Conservation (phyloP, 2,329 filamentous ascomycete genomes). For the Fusarium brachygibbosum region DNA sequence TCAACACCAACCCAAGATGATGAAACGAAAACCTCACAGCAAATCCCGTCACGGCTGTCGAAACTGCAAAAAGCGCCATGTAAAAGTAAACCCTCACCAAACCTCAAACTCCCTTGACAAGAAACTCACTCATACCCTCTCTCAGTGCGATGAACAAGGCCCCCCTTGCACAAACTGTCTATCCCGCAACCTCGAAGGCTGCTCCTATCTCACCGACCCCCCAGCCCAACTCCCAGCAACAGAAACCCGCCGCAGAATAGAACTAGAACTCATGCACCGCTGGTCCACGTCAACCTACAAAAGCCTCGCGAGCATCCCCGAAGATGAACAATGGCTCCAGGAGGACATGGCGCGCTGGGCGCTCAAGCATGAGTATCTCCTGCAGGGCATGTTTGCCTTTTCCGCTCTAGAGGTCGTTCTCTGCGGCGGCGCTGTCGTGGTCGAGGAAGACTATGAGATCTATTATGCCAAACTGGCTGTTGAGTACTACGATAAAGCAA, state of each 20-base stretch:
- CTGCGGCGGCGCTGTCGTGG: constrained; percentile 32
- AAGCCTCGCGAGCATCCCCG: constrained; percentile 55
- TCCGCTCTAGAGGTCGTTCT: constrained; percentile 43
- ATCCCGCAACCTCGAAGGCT: constrained; percentile 45
- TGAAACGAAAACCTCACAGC: constrained; percentile 46
- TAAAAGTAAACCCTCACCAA: constrained; percentile 35
- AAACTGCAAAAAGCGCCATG: constrained; percentile 47
- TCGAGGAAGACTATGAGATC: constrained; percentile 30
- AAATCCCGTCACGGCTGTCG: constrained; percentile 47
- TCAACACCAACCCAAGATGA: constrained; percentile 5
- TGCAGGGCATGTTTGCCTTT: constrained; percentile 54
- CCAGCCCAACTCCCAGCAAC: constrained; percentile 21
- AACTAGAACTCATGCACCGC: constrained; percentile 66
- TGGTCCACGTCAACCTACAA: constrained; percentile 63
- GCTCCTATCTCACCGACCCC: constrained; percentile 37
- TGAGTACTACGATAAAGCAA: constrained; percentile 47
- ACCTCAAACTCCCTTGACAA: not conserved
- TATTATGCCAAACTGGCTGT: constrained; percentile 43
- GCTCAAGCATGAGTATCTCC: constrained; percentile 56
- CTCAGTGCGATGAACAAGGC: constrained; percentile 55
- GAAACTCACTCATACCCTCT: not conserved
- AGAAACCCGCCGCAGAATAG: constrained; percentile 51
- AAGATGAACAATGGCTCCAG: constrained; percentile 55
- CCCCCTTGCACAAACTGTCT: constrained; percentile 55
- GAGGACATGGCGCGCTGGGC: constrained; percentile 52